phyloP scores from a whole-genome alignment of 139 green algal species.

The Micractinium conductrix region DNA sequence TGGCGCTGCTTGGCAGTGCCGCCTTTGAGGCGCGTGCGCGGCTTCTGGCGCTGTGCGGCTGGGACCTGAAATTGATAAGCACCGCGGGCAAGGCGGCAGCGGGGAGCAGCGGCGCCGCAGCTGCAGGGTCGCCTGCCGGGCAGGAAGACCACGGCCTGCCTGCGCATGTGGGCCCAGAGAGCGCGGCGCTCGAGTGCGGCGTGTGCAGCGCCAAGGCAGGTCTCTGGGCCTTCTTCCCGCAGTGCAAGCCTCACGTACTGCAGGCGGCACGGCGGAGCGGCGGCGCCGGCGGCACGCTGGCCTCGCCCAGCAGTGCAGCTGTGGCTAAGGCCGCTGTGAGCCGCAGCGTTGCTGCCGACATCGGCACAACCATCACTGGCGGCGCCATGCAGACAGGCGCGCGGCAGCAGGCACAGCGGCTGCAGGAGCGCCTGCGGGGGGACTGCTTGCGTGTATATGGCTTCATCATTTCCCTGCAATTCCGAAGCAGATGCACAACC shows the following conservation, averaged over 20 bases:
- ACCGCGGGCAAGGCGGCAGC: background rate
- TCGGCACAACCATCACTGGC: conserved; percentile 33
- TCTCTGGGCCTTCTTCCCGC: conserved; percentile 55
- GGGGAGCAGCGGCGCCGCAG: background rate
- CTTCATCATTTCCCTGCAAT: too few relatives aligned
- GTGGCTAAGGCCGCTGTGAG: background rate
- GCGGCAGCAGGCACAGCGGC: too few relatives aligned
- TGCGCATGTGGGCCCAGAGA: conserved; percentile 16
- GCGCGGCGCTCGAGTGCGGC: conserved; percentile 49
- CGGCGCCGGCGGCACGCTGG: background rate
- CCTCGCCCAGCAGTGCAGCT: background rate
- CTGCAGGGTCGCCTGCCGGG: background rate
- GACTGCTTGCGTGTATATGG: too few relatives aligned
- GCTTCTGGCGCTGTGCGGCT: conserved; percentile 57
- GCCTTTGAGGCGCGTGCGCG: conserved; percentile 23
- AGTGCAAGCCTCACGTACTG: conserved; percentile 24
- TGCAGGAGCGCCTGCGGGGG: too few relatives aligned
- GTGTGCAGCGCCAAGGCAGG: conserved; percentile 55
- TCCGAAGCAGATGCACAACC: too few relatives aligned
- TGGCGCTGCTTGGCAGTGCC: background rate
- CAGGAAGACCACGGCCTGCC: background rate
- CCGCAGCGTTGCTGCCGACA: conserved; percentile 3
- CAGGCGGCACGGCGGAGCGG: background rate
- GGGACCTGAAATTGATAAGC: conserved; percentile 41
- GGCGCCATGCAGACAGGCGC: conserved; percentile 3